A percentile compares a stretch with the other conserved stretches of the same genome.
Evolutionary conservation across 208 protist species (phyloP).

Genomic region (Leishmania tropica): DNA sequence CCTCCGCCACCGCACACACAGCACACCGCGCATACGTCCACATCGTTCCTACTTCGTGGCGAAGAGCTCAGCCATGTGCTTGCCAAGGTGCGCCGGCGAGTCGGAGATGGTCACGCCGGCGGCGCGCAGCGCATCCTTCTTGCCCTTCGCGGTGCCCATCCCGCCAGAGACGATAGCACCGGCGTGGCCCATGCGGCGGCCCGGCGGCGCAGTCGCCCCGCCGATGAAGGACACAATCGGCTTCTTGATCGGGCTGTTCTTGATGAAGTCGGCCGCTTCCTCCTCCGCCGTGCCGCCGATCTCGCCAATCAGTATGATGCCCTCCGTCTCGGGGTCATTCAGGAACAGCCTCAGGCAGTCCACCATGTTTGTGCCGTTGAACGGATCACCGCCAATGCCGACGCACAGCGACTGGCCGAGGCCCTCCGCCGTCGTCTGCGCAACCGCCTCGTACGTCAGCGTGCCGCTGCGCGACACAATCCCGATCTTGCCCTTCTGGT

Average conservation of each 20-base stretch:
- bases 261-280: constrained; percentile 98
- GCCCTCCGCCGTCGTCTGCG: constrained; percentile 96
- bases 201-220: constrained; percentile 98
- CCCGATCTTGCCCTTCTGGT: constrained; percentile 98
- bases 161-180: constrained; percentile 97
- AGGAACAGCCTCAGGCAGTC: constrained; percentile 97
- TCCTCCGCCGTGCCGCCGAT: constrained; percentile 99
- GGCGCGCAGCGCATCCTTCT: constrained; percentile 94
- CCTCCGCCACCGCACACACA: not conserved
- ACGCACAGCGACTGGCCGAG: constrained; percentile 97
- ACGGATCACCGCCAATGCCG: constrained; percentile 99
- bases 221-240: constrained; percentile 99
- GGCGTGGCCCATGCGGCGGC: constrained; percentile 97
- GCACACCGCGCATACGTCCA: not conserved
- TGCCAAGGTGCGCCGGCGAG: constrained; percentile 96
- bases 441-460: constrained; percentile 99
- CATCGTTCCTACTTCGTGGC: constrained; percentile 43
- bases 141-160: constrained; percentile 95
- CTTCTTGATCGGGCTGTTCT: constrained; percentile 94
- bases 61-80: constrained; percentile 87
- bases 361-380: constrained; percentile 99
- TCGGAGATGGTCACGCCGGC: constrained; percentile 93
- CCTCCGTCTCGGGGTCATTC: constrained; percentile 97
- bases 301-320: constrained; percentile 98
- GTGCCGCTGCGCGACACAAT: constrained; percentile 99